These are phyloP conservation scores for Colletotrichum endophyticum DNA, from an alignment of 2,329 filamentous ascomycete species.

Conservation along the genomic window DNA sequence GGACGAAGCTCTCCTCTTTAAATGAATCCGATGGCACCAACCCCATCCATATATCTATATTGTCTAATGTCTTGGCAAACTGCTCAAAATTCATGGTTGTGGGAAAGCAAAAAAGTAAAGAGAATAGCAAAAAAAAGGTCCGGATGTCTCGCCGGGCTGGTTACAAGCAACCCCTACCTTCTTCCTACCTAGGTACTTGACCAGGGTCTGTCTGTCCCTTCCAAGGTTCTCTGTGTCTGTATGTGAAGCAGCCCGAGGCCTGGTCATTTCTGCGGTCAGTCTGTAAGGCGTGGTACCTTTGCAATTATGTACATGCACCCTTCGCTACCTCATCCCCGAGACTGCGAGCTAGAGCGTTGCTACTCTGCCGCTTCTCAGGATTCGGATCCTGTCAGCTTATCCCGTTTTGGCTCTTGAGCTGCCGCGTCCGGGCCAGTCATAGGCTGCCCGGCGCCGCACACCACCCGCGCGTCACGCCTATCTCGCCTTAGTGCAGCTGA, in stretches of 20 bases:
- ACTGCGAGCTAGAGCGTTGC: background rate
- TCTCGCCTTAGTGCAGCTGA: background rate
- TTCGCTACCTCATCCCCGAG: background rate
- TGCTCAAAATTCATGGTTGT: background rate
- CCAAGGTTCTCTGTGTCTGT: background rate
- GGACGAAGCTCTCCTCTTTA: slow-evolving; percentile 2
- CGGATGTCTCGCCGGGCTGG: background rate
- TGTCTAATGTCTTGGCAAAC: slow-evolving; percentile 6
- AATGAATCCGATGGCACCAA: background rate
- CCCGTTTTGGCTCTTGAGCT: background rate
- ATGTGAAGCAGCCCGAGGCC: background rate
- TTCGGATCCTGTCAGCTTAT: slow-evolving; percentile 14
- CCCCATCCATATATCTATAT: background rate
- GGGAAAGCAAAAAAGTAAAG: background rate
- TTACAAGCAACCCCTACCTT: background rate
- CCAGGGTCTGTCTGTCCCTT: background rate
- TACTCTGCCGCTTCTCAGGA: slow-evolving; percentile 14
- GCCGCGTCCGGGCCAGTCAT: background rate
- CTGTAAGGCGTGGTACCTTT: background rate
- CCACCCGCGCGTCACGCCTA: background rate
- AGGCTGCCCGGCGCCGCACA: background rate
- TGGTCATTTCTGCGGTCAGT: background rate
- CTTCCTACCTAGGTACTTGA: background rate
- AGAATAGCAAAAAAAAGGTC: background rate
- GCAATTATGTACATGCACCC: background rate